Conservation (phyloP, 768 basidiomycete species). For the Panellus pusillus region DNA sequence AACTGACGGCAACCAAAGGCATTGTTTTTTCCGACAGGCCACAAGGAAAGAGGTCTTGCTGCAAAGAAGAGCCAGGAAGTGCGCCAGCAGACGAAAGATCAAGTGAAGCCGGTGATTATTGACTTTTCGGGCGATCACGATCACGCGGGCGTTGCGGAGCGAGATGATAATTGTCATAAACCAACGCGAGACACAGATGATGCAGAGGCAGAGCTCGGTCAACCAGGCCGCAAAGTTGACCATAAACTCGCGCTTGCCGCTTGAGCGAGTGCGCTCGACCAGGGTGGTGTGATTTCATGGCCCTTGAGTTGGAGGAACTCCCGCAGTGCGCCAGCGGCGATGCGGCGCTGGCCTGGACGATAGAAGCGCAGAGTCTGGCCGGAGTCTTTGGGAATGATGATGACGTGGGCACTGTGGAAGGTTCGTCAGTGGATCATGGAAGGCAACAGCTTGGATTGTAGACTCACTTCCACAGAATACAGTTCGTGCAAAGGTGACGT, state of each 20-base stretch:
- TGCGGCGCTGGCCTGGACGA: slow-evolving; percentile 58
- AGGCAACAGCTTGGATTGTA: slow-evolving; percentile 1
- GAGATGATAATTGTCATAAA: slow-evolving; percentile 33
- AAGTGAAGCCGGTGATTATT: background rate
- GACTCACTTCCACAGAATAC: slow-evolving; percentile 84
- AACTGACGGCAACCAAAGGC: too few species aligned
- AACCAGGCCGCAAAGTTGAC: slow-evolving; percentile 49
- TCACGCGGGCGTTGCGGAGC: too few species aligned
- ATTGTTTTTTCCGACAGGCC: too few species aligned
- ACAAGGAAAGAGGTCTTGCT: background rate
- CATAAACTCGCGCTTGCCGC: slow-evolving; percentile 64
- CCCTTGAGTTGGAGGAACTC: slow-evolving; percentile 64
- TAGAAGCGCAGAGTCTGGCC: slow-evolving; percentile 85
- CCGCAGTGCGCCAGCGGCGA: slow-evolving; percentile 60
- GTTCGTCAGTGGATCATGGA: slow-evolving; percentile 6
- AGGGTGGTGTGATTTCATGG: slow-evolving; percentile 63
- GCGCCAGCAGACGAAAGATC: background rate
- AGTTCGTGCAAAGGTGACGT: slow-evolving; percentile 78
- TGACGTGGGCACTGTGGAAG: slow-evolving; percentile 59
- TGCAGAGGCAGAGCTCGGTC: slow-evolving; percentile 56
- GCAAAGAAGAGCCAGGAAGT: background rate
- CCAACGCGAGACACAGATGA: slow-evolving; percentile 68
- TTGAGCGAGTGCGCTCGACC: slow-evolving; percentile 69
- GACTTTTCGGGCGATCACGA: too few species aligned
- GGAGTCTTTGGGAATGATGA: slow-evolving; percentile 71